These are phyloP conservation scores for Xylariaceae sp. DNA, from an alignment of 2,329 filamentous ascomycete species.

Conservation along the genomic window DNA sequence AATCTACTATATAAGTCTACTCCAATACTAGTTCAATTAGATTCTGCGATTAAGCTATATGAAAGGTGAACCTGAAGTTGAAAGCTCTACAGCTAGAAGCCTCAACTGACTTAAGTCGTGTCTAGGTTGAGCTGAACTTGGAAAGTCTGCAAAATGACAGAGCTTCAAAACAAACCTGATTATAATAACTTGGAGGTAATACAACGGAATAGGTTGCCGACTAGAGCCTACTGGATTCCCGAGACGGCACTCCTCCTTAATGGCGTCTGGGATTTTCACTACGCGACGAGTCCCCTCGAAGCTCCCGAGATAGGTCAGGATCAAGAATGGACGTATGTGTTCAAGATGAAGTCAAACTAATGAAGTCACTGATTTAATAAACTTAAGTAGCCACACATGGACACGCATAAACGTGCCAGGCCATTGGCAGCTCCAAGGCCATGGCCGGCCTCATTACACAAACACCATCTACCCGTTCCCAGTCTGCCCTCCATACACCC, in stretches of 20 bases:
- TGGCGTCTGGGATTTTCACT: slow-evolving; percentile 60
- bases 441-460: slow-evolving; percentile 70
- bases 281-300: slow-evolving; percentile 48
- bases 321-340: background rate
- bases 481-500: slow-evolving; percentile 60
- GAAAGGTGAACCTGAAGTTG: no score
- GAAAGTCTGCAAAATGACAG: background rate
- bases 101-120: background rate
- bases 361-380: background rate
- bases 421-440: slow-evolving; percentile 72
- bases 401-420: slow-evolving; percentile 54
- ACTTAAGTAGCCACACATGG: background rate
- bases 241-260: slow-evolving; percentile 54
- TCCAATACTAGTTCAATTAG: background rate
- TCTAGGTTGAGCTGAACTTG: background rate
- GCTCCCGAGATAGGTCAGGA: slow-evolving; percentile 43
- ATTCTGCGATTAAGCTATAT: background rate
- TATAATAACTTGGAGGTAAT: slow-evolving; percentile 55
- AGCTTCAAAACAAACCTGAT: slow-evolving; percentile 42
- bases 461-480: slow-evolving; percentile 71
- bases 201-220: slow-evolving; percentile 54
- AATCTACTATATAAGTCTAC: background rate
- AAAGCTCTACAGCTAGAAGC: background rate
- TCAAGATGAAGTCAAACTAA: background rate
- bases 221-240: slow-evolving; percentile 57